Conservation (phyloP, 805 yeast species). For the Brettanomyces nanus region DNA sequence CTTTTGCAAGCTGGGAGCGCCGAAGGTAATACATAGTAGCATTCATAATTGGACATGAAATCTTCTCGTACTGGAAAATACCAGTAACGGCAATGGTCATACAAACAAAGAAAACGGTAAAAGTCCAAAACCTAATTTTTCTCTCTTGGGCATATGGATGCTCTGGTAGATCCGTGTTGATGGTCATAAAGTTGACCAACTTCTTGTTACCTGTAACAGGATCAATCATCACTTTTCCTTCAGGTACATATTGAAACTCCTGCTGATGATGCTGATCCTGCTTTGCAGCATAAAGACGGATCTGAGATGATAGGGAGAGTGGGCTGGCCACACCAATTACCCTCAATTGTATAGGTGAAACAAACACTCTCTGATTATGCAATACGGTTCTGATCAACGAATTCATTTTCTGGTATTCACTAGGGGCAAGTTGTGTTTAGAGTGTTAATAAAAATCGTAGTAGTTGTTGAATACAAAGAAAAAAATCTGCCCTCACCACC, state of each 20-base stretch:
- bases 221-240: constrained; percentile 13
- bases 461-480: too few relatives aligned
- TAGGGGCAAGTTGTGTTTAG: too few relatives aligned
- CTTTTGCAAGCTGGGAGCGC: constrained; percentile 58
- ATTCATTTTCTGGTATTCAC: not conserved
- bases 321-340: not conserved
- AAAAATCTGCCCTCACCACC: too few relatives aligned
- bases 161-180: constrained; percentile 78
- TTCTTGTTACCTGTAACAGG: constrained; percentile 15
- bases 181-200: constrained; percentile 40
- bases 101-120: constrained; percentile 43
- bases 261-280: not conserved
- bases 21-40: constrained; percentile 83
- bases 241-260: constrained; percentile 13
- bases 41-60: constrained; percentile 79
- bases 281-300: not conserved
- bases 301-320: not conserved
- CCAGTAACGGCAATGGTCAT: constrained; percentile 51
- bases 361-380: not conserved
- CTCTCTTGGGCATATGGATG: constrained; percentile 51
- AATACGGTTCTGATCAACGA: not conserved
- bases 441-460: too few relatives aligned
- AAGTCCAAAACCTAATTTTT: constrained; percentile 27
- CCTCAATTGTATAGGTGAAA: not conserved
- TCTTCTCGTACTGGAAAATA: constrained; percentile 89